These are phyloP conservation scores for Ilex paraguariensis DNA, from an alignment of 305 asterid species.

Conservation along the genomic window DNA sequence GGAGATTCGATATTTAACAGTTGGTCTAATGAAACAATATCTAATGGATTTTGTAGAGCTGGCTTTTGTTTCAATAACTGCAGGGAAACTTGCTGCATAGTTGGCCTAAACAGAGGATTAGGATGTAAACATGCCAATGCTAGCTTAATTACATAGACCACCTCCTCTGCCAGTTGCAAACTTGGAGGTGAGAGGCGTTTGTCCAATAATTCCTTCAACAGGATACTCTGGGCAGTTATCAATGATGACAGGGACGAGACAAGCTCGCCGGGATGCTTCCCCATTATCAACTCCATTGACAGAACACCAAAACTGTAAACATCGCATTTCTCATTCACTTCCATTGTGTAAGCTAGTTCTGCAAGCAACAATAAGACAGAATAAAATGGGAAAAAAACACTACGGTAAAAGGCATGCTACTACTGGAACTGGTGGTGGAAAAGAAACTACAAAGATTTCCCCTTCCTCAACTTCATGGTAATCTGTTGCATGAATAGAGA, in stretches of 20 bases:
- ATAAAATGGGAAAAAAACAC: too few species aligned
- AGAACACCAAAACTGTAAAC: slow-evolving; percentile 21
- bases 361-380: background rate
- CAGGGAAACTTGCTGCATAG: slow-evolving; percentile 4
- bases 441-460: background rate
- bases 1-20: background rate
- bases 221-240: background rate
- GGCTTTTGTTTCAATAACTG: background rate
- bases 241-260: background rate
- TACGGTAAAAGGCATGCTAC: too few species aligned
- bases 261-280: slow-evolving; percentile 12
- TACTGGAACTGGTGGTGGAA: too few species aligned
- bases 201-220: slow-evolving; percentile 9
- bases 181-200: slow-evolving; percentile 2
- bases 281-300: slow-evolving; percentile 17
- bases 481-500: too few species aligned
- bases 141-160: slow-evolving; percentile 7
- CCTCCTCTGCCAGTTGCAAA: slow-evolving; percentile 7
- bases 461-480: too few species aligned
- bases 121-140: slow-evolving; percentile 13
- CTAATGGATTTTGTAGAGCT: background rate
- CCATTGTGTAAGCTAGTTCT: slow-evolving; percentile 23
- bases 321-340: slow-evolving; percentile 18
- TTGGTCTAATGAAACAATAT: background rate
- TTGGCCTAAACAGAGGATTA: slow-evolving; percentile 18